These are phyloP conservation scores for Cystobasidium ongulense DNA, from an alignment of 768 basidiomycete genomes.

Conservation along the genomic window DNA sequence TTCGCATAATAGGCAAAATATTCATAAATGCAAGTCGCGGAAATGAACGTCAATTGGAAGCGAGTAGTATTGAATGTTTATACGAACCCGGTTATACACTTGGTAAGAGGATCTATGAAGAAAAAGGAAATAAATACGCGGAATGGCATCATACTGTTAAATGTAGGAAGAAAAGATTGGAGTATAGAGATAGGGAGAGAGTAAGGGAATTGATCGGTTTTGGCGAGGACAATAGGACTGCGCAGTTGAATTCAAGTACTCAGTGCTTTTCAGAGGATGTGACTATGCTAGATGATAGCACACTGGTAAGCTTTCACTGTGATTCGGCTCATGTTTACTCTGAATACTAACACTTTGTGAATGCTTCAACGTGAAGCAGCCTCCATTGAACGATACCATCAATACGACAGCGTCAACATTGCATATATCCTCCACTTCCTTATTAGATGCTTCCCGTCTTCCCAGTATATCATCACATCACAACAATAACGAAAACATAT, in stretches of 20 bases:
- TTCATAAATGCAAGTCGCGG: neutral
- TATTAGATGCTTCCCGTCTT: neutral
- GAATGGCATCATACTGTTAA: slow-evolving; percentile 18
- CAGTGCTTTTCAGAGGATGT: neutral
- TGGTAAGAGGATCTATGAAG: neutral
- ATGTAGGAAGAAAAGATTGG: neutral
- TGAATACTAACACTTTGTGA: too few relatives aligned
- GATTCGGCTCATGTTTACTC: neutral
- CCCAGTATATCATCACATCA: neutral
- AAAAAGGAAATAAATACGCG: slow-evolving; percentile 17
- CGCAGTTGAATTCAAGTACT: neutral
- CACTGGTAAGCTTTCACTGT: neutral
- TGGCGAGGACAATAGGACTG: neutral
- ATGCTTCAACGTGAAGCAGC: neutral
- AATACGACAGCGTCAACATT: neutral
- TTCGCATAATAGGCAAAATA: slow-evolving; percentile 11
- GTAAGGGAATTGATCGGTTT: slow-evolving; percentile 11
- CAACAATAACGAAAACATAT: neutral
- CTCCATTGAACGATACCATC: neutral
- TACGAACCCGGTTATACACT: neutral
- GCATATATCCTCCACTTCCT: neutral
- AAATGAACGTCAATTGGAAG: slow-evolving; percentile 9
- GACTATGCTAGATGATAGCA: neutral
- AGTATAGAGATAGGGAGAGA: slow-evolving; percentile 1
- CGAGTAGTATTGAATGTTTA: neutral